phyloP scores from a whole-genome alignment of 495 filamentous ascomycete genomes.

The Echria macrotheca region DNA sequence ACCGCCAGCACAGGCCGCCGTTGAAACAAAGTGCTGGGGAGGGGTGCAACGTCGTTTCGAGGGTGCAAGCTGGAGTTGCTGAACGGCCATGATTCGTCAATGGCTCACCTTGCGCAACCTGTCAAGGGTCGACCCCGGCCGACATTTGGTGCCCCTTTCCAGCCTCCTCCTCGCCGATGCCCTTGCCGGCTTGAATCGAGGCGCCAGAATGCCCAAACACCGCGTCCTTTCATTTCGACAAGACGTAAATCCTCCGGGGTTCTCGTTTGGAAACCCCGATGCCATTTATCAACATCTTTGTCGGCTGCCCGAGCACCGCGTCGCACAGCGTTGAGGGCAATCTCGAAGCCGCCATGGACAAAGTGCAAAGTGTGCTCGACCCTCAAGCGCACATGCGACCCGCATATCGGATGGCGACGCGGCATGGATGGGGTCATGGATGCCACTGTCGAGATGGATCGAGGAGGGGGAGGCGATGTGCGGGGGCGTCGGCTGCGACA shows the following conservation, averaged over 20 bases:
- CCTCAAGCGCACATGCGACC: not conserved
- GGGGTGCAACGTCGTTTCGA: conserved; percentile 8
- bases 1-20: conserved; percentile 1
- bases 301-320: too few species aligned
- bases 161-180: conserved; percentile 6
- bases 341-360: too few species aligned
- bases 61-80: conserved; percentile 10
- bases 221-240: conserved; percentile 13
- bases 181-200: conserved; percentile 1
- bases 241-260: conserved; percentile 3
- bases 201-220: not conserved
- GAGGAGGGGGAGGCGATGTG: too few species aligned
- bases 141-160: conserved; percentile 6
- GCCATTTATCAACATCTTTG: too few species aligned
- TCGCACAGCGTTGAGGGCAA: too few species aligned
- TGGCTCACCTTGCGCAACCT: conserved; percentile 7
- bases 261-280: too few species aligned
- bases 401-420: not conserved
- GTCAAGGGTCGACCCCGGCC: conserved; percentile 3
- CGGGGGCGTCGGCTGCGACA: too few species aligned
- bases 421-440: not conserved
- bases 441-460: too few species aligned
- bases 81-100: conserved; percentile 11
- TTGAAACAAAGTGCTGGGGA: not conserved
- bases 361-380: conserved; percentile 3